Evolutionary conservation across 208 protist species (phyloP).

Genomic region (Balamuthia mandrillaris): DNA sequence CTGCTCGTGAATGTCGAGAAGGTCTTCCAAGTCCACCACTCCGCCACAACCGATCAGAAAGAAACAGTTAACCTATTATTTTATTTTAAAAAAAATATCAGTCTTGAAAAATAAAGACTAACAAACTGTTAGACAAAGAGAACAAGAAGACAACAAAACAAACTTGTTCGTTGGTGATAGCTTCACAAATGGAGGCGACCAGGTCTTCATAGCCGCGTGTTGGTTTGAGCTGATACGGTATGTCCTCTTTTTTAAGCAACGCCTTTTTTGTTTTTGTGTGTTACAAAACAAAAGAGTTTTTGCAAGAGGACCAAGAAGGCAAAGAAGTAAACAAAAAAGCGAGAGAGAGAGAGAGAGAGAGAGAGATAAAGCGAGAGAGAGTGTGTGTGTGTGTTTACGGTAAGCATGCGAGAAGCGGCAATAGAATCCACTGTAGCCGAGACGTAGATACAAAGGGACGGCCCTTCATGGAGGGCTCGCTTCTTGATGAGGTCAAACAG

Average conservation of each 20-base stretch:
- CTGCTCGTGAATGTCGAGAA: background rate
- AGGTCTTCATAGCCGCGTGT: constrained; percentile 8
- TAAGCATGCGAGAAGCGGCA: too few relatives aligned
- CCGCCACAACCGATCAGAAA: constrained; percentile 22
- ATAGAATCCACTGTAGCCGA: too few relatives aligned
- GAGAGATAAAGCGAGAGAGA: too few relatives aligned
- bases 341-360: too few relatives aligned
- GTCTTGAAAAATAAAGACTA: background rate
- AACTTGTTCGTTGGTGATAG: background rate
- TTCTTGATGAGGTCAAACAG: too few relatives aligned
- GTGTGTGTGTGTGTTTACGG: too few relatives aligned
- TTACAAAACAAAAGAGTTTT: too few relatives aligned
- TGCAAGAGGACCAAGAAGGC: too few relatives aligned
- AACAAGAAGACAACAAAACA: background rate
- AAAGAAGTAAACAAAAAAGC: too few relatives aligned
- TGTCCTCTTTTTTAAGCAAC: background rate
- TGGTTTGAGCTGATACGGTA: background rate
- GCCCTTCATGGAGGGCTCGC: too few relatives aligned
- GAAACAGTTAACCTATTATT: background rate
- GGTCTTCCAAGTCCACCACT: background rate
- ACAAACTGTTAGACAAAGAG: background rate
- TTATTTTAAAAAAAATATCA: background rate
- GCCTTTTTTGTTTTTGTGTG: too few relatives aligned
- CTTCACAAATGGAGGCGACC: background rate
- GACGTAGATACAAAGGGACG: too few relatives aligned